Conservation (phyloP, 345 rosid species). For the Murraya koenigii region DNA sequence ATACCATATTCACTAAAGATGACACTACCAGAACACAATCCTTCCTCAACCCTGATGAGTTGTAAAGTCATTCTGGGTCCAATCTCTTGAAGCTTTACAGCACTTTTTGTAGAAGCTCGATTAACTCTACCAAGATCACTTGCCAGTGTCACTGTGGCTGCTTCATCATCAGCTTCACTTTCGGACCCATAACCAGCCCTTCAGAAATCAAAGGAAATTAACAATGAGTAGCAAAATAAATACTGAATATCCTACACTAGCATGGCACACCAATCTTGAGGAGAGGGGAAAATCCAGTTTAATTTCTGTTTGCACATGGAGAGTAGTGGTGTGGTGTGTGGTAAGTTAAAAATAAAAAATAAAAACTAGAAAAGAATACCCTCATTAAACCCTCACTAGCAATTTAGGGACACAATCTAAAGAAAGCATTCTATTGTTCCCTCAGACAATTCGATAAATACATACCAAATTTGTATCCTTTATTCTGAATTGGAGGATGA, state of each 20-base stretch:
- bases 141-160: constrained; percentile 76
- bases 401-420: background rate
- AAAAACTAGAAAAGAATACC: background rate
- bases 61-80: constrained; percentile 96
- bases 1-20: constrained; percentile 71
- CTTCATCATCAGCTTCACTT: constrained; percentile 97
- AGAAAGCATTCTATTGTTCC: background rate
- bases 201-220: constrained; percentile 6
- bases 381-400: background rate
- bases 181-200: constrained; percentile 98
- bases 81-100: constrained; percentile 89
- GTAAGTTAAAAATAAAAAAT: background rate
- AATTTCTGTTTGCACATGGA: background rate
- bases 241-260: background rate
- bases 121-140: constrained; percentile 80
- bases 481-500: background rate
- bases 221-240: background rate
- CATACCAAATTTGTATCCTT: background rate
- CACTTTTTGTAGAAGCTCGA: constrained; percentile 68
- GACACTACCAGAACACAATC: constrained; percentile 81
- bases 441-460: background rate
- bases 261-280: background rate
- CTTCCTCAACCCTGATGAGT: constrained; percentile 75
- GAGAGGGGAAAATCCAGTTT: background rate
- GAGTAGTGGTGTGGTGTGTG: background rate